Evolutionary conservation across 495 filamentous ascomycete species (phyloP).

Genomic region (Cetradonia linearis): DNA sequence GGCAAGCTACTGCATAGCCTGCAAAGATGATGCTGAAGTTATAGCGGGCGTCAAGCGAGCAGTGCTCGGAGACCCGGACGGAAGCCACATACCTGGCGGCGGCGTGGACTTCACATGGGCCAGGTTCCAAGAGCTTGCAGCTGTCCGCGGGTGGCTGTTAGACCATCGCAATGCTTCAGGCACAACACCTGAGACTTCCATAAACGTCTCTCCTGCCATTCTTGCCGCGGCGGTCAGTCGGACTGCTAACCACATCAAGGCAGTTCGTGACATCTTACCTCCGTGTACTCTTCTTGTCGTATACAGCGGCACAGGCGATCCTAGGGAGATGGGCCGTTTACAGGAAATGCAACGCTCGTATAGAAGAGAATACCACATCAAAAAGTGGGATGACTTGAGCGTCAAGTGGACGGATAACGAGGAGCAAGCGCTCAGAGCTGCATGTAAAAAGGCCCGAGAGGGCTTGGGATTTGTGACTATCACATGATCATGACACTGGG

Average conservation of each 20-base stretch:
- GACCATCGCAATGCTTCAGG: constrained; percentile 30
- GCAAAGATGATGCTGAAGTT: constrained; percentile 64
- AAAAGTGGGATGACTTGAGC: constrained; percentile 78
- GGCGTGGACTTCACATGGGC: constrained; percentile 87
- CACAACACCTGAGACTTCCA: constrained; percentile 25
- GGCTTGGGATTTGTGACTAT: constrained; percentile 77
- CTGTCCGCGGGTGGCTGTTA: constrained; percentile 71
- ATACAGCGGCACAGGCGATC: constrained; percentile 82
- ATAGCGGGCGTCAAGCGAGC: constrained; percentile 56
- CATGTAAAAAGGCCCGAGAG: constrained; percentile 56
- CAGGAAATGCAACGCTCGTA: constrained; percentile 62
- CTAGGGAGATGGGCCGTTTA: constrained; percentile 62
- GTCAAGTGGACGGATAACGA: constrained; percentile 89
- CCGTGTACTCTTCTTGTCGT: constrained; percentile 79
- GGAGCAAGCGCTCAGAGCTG: constrained; percentile 64
- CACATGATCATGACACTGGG: constrained; percentile 38
- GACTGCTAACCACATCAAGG: constrained; percentile 49
- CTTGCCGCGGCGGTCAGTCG: constrained; percentile 39
- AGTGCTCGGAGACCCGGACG: constrained; percentile 56
- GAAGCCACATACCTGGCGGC: constrained; percentile 49
- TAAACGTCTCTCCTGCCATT: constrained; percentile 13
- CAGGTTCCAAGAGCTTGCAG: constrained; percentile 75
- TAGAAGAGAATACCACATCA: constrained; percentile 63
- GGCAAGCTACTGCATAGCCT: constrained; percentile 62
- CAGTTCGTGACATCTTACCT: constrained; percentile 66